Percentiles rank a stretch among this genome's conserved stretches.
Conservation (phyloP, 1,284 basidiomycete genomes). For the Vanrija humicola region DNA sequence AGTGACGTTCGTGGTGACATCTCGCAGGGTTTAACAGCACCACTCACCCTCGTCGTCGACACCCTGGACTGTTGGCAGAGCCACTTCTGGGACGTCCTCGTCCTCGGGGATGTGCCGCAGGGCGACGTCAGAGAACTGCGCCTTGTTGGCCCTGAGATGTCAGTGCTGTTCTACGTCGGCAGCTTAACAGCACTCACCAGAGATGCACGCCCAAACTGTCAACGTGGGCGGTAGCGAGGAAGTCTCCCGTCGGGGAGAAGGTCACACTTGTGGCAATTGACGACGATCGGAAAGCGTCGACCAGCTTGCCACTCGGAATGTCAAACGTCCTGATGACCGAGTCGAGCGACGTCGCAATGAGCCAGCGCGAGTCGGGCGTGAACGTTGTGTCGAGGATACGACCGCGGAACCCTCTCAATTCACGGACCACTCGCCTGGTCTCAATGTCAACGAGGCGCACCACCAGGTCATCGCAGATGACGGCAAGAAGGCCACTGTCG, state of each 20-base stretch:
- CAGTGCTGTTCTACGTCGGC: background rate
- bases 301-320: slow-evolving; percentile 83
- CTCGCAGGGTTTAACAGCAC: slow-evolving; percentile 51
- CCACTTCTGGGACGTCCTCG: slow-evolving; percentile 64
- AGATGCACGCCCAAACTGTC: slow-evolving; percentile 91
- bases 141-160: slow-evolving; percentile 76
- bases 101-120: slow-evolving; percentile 70
- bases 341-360: slow-evolving; percentile 83
- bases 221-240: slow-evolving; percentile 90
- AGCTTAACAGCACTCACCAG: slow-evolving; percentile 57
- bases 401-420: slow-evolving; percentile 73
- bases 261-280: slow-evolving; percentile 84
- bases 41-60: slow-evolving; percentile 58
- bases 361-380: slow-evolving; percentile 90
- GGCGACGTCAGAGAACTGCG: slow-evolving; percentile 83
- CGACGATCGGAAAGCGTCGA: slow-evolving; percentile 88
- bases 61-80: slow-evolving; percentile 79
- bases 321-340: slow-evolving; percentile 93
- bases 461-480: slow-evolving; percentile 77
- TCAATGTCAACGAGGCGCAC: slow-evolving; percentile 89
- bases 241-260: slow-evolving; percentile 93
- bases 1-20: background rate
- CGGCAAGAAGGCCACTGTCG: slow-evolving; percentile 80
- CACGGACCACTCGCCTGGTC: slow-evolving; percentile 79
- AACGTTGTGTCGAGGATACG: slow-evolving; percentile 81